Conservation (phyloP, 352 stramenopile species). For the Elongisporangium senticosum region DNA sequence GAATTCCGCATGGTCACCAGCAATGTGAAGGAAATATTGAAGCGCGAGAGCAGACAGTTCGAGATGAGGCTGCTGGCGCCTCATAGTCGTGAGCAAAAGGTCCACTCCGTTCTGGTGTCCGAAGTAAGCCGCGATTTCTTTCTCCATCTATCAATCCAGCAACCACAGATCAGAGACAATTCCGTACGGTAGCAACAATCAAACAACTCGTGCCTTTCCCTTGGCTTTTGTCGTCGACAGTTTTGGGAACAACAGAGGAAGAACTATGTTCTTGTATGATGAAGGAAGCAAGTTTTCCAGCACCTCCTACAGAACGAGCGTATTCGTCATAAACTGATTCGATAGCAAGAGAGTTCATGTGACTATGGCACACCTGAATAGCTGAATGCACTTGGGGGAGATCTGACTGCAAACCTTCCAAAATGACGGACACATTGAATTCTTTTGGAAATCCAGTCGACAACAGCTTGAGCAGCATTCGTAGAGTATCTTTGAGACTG, state of each 20-base stretch:
- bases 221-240: slow-evolving; percentile 47
- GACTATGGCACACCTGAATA: slow-evolving; percentile 38
- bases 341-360: background rate
- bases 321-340: background rate
- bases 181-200: slow-evolving; percentile 2
- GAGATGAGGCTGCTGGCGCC: slow-evolving; percentile 46
- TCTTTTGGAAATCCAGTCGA: slow-evolving; percentile 78
- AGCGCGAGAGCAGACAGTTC: slow-evolving; percentile 71
- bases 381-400: slow-evolving; percentile 65
- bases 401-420: slow-evolving; percentile 75
- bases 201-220: slow-evolving; percentile 29
- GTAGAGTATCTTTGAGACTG: slow-evolving; percentile 62
- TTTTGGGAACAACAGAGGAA: slow-evolving; percentile 70
- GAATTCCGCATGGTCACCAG: slow-evolving; percentile 39
- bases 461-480: slow-evolving; percentile 71
- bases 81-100: slow-evolving; percentile 68
- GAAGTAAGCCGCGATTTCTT: slow-evolving; percentile 42
- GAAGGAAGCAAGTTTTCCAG: slow-evolving; percentile 76
- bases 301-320: slow-evolving; percentile 42
- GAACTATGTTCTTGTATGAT: slow-evolving; percentile 59
- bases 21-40: slow-evolving; percentile 81
- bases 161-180: slow-evolving; percentile 1
- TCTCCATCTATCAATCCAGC: slow-evolving; percentile 42
- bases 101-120: slow-evolving; percentile 44
- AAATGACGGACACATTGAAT: slow-evolving; percentile 77